Evolutionary conservation across 495 filamentous ascomycete genomes (phyloP).

Genomic region (Tricharina praecox): DNA sequence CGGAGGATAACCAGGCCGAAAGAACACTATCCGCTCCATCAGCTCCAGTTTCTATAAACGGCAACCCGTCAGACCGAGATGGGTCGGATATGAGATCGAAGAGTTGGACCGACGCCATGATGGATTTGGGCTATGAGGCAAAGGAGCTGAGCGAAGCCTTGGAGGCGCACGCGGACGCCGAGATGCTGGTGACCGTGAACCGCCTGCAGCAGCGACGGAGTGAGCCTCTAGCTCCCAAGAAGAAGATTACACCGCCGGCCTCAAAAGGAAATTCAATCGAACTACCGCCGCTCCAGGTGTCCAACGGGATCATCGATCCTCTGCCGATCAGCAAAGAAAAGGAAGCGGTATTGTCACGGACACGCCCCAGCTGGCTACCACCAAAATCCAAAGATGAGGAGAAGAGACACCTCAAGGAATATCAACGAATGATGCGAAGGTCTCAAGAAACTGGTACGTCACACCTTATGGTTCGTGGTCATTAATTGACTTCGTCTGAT

Average conservation of each 20-base stretch:
- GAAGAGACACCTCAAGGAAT: constrained; percentile 76
- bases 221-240: constrained; percentile 28
- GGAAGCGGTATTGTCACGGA: constrained; percentile 76
- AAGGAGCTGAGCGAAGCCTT: constrained; percentile 76
- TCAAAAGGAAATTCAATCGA: constrained; percentile 40
- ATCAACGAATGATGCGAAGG: constrained; percentile 79
- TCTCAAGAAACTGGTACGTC: constrained; percentile 54
- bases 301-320: constrained; percentile 91
- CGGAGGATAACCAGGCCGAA: constrained; percentile 10
- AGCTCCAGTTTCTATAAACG: constrained; percentile 29
- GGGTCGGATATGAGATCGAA: constrained; percentile 29
- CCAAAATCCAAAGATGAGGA: constrained; percentile 90
- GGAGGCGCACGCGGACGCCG: constrained; percentile 62
- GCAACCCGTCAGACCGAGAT: not conserved
- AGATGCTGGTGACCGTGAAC: constrained; percentile 29
- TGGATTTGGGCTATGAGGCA: constrained; percentile 69
- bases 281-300: constrained; percentile 66
- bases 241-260: constrained; percentile 13
- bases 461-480: not conserved
- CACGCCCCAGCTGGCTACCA: constrained; percentile 85
- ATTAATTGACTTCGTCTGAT: constrained; percentile 10
- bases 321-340: constrained; percentile 93
- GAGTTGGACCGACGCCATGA: constrained; percentile 69
- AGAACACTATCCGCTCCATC: constrained; percentile 27
- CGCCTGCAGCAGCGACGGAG: constrained; percentile 29